Percentiles rank a stretch among this genome's conserved stretches.
phyloP scores from a whole-genome alignment of 2,329 filamentous ascomycete genomes.

The Botryosphaeria dothidea region DNA sequence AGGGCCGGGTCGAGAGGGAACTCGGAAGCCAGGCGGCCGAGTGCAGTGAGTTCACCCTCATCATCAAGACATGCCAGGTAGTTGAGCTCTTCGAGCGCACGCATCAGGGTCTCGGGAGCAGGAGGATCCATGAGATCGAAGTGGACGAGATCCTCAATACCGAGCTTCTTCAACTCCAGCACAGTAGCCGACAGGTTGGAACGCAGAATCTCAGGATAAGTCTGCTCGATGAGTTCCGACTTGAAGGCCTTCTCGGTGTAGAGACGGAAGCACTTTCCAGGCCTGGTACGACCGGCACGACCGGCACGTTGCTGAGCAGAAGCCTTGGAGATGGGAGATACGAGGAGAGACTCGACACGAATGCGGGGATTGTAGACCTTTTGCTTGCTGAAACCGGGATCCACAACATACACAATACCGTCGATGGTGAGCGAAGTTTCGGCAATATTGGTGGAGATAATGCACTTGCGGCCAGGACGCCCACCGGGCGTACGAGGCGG shows the following conservation, averaged over 20 bases:
- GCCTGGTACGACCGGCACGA: slow-evolving; percentile 97
- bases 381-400: slow-evolving; percentile 98
- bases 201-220: slow-evolving; percentile 90
- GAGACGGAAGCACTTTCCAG: slow-evolving; percentile 95
- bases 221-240: slow-evolving; percentile 96
- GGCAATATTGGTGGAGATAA: slow-evolving; percentile 96
- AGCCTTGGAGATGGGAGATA: slow-evolving; percentile 96
- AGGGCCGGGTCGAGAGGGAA: slow-evolving; percentile 93
- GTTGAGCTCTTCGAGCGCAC: slow-evolving; percentile 94
- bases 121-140: slow-evolving; percentile 99
- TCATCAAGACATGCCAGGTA: slow-evolving; percentile 96
- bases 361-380: slow-evolving; percentile 99
- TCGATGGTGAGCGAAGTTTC: slow-evolving; percentile 98
- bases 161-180: slow-evolving; percentile 94
- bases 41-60: slow-evolving; percentile 84
- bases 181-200: slow-evolving; percentile 96
- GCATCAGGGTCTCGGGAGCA: slow-evolving; percentile 97
- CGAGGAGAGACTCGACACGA: slow-evolving; percentile 93
- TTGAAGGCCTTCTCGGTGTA: slow-evolving; percentile 97
- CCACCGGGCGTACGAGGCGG: slow-evolving; percentile 71
- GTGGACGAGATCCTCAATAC: slow-evolving; percentile 92
- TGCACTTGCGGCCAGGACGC: slow-evolving; percentile 86
- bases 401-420: slow-evolving; percentile 98
- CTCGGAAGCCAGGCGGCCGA: slow-evolving; percentile 86
- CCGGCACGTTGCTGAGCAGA: slow-evolving; percentile 96